These are phyloP conservation scores for Piper longum DNA, from an alignment of 164 flowering plant genomes.

Conservation along the genomic window DNA sequence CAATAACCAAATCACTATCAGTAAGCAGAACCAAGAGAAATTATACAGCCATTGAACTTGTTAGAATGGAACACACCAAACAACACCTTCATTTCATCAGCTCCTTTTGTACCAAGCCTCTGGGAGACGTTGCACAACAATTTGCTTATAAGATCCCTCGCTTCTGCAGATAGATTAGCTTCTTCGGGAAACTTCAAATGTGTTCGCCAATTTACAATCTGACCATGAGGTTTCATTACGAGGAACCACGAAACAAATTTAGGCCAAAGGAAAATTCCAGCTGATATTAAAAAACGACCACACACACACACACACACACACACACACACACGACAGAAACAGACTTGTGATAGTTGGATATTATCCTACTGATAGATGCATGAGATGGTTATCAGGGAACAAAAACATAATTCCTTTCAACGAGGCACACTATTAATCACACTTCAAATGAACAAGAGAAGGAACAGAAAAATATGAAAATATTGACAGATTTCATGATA, in stretches of 20 bases:
- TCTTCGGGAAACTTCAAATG: conserved; percentile 94
- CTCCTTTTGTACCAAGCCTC: conserved; percentile 90
- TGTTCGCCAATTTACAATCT: conserved; percentile 96
- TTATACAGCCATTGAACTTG: conserved; percentile 1
- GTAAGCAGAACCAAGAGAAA: background rate
- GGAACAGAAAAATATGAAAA: too few species aligned
- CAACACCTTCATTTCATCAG: conserved; percentile 84
- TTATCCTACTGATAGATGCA: too few species aligned
- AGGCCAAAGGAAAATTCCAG: background rate
- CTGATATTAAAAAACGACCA: too few species aligned
- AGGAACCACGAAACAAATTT: background rate
- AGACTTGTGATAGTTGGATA: too few species aligned
- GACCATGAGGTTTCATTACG: conserved; percentile 6
- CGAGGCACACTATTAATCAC: too few species aligned
- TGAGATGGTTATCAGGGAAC: too few species aligned
- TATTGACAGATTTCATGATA: background rate
- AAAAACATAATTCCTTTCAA: too few species aligned
- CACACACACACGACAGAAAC: too few species aligned
- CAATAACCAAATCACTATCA: conserved; percentile 7
- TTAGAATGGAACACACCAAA: conserved; percentile 26
- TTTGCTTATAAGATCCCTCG: conserved; percentile 81
- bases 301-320: too few species aligned
- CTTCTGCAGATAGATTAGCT: conserved; percentile 74
- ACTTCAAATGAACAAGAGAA: too few species aligned
- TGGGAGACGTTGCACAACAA: conserved; percentile 84